Evolutionary conservation across 768 basidiomycete species (phyloP).

Genomic region (Tylopilus subfusipes): DNA sequence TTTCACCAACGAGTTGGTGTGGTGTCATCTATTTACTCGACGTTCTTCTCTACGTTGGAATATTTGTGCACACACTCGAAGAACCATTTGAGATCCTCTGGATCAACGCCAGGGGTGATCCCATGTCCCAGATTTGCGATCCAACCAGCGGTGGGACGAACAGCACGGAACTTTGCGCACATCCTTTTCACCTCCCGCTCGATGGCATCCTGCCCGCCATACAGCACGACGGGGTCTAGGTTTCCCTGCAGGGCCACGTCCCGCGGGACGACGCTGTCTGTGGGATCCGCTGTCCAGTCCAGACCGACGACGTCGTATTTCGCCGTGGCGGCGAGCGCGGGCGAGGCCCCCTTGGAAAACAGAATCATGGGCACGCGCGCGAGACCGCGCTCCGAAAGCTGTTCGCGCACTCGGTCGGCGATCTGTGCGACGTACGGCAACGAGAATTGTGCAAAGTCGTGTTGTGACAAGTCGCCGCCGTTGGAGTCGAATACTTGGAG

Average conservation of each 20-base stretch:
- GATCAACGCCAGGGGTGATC: constrained; percentile 92
- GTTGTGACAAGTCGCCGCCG: constrained; percentile 87
- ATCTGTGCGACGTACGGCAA: constrained; percentile 77
- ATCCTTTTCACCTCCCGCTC: constrained; percentile 81
- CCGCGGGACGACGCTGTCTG: constrained; percentile 53
- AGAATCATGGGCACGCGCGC: constrained; percentile 77
- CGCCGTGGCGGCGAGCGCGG: constrained; percentile 58
- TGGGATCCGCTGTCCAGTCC: constrained; percentile 87
- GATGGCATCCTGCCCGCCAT: constrained; percentile 83
- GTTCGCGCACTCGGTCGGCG: constrained; percentile 58
- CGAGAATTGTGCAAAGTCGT: constrained; percentile 83
- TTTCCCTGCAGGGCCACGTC: constrained; percentile 85
- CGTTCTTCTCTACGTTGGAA: constrained; percentile 38
- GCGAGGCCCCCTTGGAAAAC: constrained; percentile 93
- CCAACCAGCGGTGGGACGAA: constrained; percentile 65
- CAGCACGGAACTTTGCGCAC: constrained; percentile 64
- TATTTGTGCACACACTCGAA: constrained; percentile 87
- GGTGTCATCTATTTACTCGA: background rate
- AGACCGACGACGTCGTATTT: constrained; percentile 89
- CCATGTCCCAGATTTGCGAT: constrained; percentile 97
- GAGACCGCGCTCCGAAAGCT: constrained; percentile 51
- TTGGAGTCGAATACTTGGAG: constrained; percentile 98
- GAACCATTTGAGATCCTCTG: constrained; percentile 90
- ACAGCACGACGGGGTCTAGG: constrained; percentile 84
- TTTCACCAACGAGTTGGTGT: background rate